These are phyloP conservation scores for Bruguiera gymnorhiza DNA, from an alignment of 345 rosid species.

Conservation along the genomic window DNA sequence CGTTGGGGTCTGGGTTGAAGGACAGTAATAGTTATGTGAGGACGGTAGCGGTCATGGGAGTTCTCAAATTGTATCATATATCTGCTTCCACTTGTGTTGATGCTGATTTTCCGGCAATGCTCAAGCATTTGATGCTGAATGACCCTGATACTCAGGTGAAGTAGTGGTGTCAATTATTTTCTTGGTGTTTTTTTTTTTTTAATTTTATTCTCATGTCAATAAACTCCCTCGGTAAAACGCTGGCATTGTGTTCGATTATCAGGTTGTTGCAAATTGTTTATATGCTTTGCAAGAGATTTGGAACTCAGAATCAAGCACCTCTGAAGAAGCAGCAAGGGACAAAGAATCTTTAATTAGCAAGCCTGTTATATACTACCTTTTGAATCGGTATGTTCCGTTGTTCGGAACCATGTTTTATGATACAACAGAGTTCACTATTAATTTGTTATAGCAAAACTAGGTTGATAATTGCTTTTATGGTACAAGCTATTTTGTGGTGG, in stretches of 20 bases:
- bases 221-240: background rate
- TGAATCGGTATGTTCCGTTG: slow-evolving; percentile 61
- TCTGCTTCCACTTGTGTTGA: slow-evolving; percentile 77
- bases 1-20: slow-evolving; percentile 76
- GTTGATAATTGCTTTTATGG: too few species aligned
- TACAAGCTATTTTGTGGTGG: background rate
- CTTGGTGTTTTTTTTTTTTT: too few species aligned
- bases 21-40: slow-evolving; percentile 87
- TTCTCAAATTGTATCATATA: slow-evolving; percentile 86
- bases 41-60: slow-evolving; percentile 82
- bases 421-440: background rate
- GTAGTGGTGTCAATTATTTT: too few species aligned
- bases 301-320: slow-evolving; percentile 74
- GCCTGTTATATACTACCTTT: slow-evolving; percentile 60
- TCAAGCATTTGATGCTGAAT: slow-evolving; percentile 83
- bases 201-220: too few species aligned
- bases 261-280: slow-evolving; percentile 94
- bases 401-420: background rate
- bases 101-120: slow-evolving; percentile 73
- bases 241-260: background rate
- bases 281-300: slow-evolving; percentile 94
- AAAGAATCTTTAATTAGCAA: slow-evolving; percentile 79
- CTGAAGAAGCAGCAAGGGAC: slow-evolving; percentile 87
- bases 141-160: slow-evolving; percentile 85
- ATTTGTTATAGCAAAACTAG: background rate